These are phyloP conservation scores for Aureobasidium sp. DNA, from an alignment of 2,329 filamentous ascomycete species.

Conservation along the genomic window DNA sequence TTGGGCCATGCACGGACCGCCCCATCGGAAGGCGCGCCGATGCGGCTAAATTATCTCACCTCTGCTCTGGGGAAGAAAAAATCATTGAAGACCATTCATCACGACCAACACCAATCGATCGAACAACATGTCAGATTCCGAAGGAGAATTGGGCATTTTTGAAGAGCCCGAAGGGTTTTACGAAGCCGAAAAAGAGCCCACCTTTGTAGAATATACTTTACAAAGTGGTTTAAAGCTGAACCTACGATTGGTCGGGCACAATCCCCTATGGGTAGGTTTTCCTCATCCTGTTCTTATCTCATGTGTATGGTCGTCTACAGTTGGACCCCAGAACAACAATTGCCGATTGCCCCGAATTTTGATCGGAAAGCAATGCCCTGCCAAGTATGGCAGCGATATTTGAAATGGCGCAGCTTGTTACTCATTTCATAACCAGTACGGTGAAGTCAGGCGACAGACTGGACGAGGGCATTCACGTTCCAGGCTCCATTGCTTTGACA, in stretches of 20 bases:
- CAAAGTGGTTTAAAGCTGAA: constrained; percentile 57
- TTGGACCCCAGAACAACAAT: background rate
- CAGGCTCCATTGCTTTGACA: background rate
- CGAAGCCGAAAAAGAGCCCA: constrained; percentile 67
- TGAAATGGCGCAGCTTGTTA: background rate
- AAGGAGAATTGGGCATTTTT: constrained; percentile 53
- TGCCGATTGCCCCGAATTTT: background rate
- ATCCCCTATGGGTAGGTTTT: constrained; percentile 66
- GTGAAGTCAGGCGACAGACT: background rate
- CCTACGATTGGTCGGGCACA: constrained; percentile 76
- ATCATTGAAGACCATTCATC: background rate
- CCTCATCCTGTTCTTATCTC: background rate
- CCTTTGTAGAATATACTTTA: constrained; percentile 64
- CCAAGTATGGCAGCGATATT: background rate
- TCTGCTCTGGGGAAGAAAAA: background rate
- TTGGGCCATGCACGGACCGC: background rate
- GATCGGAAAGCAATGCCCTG: too few relatives aligned
- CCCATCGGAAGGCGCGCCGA: background rate
- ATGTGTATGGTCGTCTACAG: background rate
- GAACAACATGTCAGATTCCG: constrained; percentile 18
- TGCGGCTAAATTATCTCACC: background rate
- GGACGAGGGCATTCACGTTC: background rate
- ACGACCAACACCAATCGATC: background rate
- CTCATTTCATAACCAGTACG: background rate
- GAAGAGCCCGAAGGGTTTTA: constrained; percentile 76